Conservation (phyloP, 768 basidiomycete genomes). For the Tubosaeta sp. region DNA sequence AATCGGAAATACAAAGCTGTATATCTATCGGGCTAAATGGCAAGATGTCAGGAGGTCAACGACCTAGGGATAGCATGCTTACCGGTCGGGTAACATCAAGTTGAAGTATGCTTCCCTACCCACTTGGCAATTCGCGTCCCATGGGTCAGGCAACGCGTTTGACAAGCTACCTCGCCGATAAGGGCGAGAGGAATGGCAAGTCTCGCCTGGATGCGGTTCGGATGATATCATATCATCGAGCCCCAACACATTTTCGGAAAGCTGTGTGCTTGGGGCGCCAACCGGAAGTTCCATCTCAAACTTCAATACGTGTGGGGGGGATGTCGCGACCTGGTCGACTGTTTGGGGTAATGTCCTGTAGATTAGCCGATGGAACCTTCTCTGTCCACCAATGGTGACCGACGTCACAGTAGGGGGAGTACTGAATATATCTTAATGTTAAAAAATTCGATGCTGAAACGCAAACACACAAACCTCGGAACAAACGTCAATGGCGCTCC, state of each 20-base stretch:
- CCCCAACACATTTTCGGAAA: neutral
- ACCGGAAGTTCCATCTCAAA: conserved; percentile 36
- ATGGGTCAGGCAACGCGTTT: neutral
- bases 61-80: conserved; percentile 3
- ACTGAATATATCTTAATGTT: conserved; percentile 25
- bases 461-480: conserved; percentile 40
- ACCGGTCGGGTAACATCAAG: conserved; percentile 59
- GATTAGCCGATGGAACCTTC: conserved; percentile 42
- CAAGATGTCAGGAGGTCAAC: conserved; percentile 3
- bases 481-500: conserved; percentile 40
- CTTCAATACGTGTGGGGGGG: conserved; percentile 29
- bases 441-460: neutral
- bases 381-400: conserved; percentile 29
- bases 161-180: neutral
- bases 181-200: neutral
- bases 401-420: conserved; percentile 35
- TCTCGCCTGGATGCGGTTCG: neutral
- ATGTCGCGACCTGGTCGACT: conserved; percentile 3
- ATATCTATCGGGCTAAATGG: conserved; percentile 52
- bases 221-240: neutral
- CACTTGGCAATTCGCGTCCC: conserved; percentile 28
- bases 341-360: conserved; percentile 37
- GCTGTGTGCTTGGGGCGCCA: neutral
- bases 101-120: conserved; percentile 40
- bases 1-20: conserved; percentile 42